Conservation (phyloP, 1,284 basidiomycete species). For the Ustilago sp. region DNA sequence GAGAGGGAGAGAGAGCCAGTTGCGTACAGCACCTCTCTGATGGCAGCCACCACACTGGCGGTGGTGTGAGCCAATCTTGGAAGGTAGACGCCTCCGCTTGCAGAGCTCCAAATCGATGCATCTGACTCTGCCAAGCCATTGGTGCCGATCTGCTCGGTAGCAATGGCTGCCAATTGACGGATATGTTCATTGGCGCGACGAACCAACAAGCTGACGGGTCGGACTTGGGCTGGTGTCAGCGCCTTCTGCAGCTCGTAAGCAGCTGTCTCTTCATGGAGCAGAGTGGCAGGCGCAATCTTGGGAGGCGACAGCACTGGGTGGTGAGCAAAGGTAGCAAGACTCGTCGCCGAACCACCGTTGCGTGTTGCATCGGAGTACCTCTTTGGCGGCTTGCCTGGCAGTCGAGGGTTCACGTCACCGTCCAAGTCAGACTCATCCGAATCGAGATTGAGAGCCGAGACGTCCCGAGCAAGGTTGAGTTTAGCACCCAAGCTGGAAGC, state of each 20-base stretch:
- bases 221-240: constrained; percentile 24
- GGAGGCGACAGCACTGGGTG: constrained; percentile 39
- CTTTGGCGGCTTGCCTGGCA: constrained; percentile 50
- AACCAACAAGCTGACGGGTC: constrained; percentile 35
- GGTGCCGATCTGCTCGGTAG: constrained; percentile 48
- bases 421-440: constrained; percentile 52
- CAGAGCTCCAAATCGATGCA: constrained; percentile 15
- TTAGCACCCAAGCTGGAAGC: constrained; percentile 11
- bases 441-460: constrained; percentile 36
- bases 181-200: constrained; percentile 52
- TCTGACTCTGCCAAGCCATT: constrained; percentile 49
- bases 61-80: constrained; percentile 44
- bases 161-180: constrained; percentile 44
- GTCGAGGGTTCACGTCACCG: constrained; percentile 32
- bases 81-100: constrained; percentile 24
- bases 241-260: constrained; percentile 50
- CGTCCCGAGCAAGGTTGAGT: constrained; percentile 18
- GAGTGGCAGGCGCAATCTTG: constrained; percentile 21
- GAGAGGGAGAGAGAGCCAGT: constrained; percentile 51
- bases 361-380: constrained; percentile 7
- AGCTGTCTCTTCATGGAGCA: constrained; percentile 44
- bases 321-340: constrained; percentile 28
- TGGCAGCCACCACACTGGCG: constrained; percentile 38
- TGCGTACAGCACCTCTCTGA: constrained; percentile 54
- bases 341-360: constrained; percentile 5